Percentiles rank a stretch among this genome's conserved stretches.
These are phyloP conservation scores for Monosporascus sp. DNA, from an alignment of 2,329 filamentous ascomycete species.

Conservation along the genomic window DNA sequence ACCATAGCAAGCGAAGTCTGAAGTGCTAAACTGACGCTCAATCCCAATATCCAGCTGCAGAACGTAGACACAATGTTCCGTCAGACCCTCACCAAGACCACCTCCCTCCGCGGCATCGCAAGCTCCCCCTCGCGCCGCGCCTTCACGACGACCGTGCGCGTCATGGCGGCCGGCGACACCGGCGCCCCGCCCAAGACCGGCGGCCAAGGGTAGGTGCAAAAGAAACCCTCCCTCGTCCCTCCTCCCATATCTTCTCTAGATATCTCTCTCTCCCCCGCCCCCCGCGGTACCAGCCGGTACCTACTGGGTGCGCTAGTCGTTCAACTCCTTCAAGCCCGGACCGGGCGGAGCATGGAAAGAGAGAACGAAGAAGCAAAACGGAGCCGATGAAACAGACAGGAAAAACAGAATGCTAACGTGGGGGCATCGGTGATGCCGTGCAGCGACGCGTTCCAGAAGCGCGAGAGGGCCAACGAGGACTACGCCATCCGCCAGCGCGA, in stretches of 20 bases:
- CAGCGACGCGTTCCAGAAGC: conserved; percentile 88
- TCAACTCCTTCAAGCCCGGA: too few relatives aligned
- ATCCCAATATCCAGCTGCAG: conserved; percentile 11
- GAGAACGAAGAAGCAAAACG: neutral
- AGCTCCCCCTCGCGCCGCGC: conserved; percentile 44
- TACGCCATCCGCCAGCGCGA: conserved; percentile 82
- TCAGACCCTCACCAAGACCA: conserved; percentile 53
- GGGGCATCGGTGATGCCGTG: conserved; percentile 3
- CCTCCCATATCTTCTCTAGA: neutral
- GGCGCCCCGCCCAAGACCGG: conserved; percentile 53
- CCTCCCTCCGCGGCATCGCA: conserved; percentile 49
- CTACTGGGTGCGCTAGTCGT: too few relatives aligned
- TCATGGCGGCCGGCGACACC: conserved; percentile 66
- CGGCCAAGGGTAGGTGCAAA: conserved; percentile 44
- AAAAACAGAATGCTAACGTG: conserved; percentile 12
- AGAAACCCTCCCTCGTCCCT: neutral
- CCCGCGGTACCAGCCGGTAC: too few relatives aligned
- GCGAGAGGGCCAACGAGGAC: conserved; percentile 83
- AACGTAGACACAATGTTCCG: conserved; percentile 56
- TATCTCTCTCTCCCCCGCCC: too few relatives aligned
- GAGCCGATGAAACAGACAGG: conserved; percentile 1
- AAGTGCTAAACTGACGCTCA: conserved; percentile 1
- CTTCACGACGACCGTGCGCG: conserved; percentile 59
- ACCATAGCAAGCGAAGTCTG: too few relatives aligned
- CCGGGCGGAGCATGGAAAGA: neutral